A percentile compares a stretch with the other conserved stretches of the same genome.
These are phyloP conservation scores for Tieghemiomyces parasiticus DNA, from an alignment of 192 early-diverging fungal genomes.

Conservation along the genomic window DNA sequence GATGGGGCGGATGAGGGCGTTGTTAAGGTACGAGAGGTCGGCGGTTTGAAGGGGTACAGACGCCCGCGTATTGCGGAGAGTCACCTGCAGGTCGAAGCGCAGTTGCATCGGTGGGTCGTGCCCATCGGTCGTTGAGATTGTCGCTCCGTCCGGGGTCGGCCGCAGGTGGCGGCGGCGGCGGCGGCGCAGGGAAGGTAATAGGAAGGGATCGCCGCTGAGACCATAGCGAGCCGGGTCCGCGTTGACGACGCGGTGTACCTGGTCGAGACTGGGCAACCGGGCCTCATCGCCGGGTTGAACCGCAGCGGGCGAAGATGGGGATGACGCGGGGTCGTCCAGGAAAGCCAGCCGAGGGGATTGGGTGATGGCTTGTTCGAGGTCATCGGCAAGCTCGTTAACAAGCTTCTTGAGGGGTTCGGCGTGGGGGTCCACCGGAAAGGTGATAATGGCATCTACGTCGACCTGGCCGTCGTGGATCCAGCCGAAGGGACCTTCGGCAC, in stretches of 20 bases:
- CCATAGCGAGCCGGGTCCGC: neutral
- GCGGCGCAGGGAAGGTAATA: neutral
- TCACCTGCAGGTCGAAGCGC: conserved; percentile 65
- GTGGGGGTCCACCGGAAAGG: conserved; percentile 36
- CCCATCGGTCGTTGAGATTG: no score
- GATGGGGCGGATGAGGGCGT: conserved; percentile 78
- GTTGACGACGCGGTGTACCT: neutral
- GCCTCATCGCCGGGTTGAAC: no score
- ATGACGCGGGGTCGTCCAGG: no score
- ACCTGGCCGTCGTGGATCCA: conserved; percentile 89
- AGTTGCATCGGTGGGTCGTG: conserved; percentile 11
- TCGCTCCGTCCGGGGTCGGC: no score
- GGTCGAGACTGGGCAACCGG: no score
- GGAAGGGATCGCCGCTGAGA: neutral
- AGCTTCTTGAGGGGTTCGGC: conserved; percentile 39
- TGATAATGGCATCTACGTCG: conserved; percentile 59
- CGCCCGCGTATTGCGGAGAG: conserved; percentile 83
- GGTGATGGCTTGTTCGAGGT: conserved; percentile 29
- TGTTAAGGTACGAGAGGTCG: conserved; percentile 60
- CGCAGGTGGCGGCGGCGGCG: no score
- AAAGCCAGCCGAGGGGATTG: no score
- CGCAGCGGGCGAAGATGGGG: no score
- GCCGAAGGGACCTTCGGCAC: conserved; percentile 71
- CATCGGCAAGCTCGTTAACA: conserved; percentile 54
- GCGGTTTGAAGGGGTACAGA: conserved; percentile 60